Base-by-base conservation (phyloP, 352 stramenopile species). In the Peronospora belbahrii region DNA sequence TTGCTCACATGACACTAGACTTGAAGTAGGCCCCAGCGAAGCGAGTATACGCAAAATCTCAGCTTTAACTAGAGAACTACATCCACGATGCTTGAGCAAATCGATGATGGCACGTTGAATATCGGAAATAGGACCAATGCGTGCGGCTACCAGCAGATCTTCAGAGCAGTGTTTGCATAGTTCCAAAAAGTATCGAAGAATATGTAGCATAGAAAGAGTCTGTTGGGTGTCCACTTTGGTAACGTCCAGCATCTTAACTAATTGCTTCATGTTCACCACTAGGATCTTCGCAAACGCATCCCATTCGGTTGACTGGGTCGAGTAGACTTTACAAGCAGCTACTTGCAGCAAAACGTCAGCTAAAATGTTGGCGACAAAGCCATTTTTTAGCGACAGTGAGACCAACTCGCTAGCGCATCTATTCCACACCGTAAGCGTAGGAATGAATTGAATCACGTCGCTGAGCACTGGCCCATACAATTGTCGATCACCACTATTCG, bases 31-130 rank as follows among this genome's bases (percentile, higher is more conserved):
- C 11, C 49, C 60, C 13, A 83, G 38, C 2, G 50, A 50, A 20
- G 61, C 49, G 1, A 89, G 17, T 14, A 85, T 56, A 1, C 58
- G 53, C 10, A 92, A 56, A 14, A 65, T 60, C 10, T 83, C 72
- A 17, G 56, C 56, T 48, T 92, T 92, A 4, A 77, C 67, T 20
- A 84, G 59, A 37, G 83, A 82, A 14, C 62, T 76, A 9, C 55
- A 54, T 5, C 58, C 62, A 13, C 57, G 50, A 3, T 62, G 53
- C 6, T 53, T 66, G 4, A 89, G 52, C 15, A 85, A 35, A 2
- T 39, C 17, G 15, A 82, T 36, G 6, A 72, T 35, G 1, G 55
- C 52, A 42, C 55, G 24, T 20, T 60, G 62, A 19, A 87, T 66
- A 15, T 74, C 64, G 4, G 53, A 42, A 35, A 87, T 63, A 4